Evolutionary conservation across 305 asterid species (phyloP).

Genomic region (Stenogyne calaminthoides): DNA sequence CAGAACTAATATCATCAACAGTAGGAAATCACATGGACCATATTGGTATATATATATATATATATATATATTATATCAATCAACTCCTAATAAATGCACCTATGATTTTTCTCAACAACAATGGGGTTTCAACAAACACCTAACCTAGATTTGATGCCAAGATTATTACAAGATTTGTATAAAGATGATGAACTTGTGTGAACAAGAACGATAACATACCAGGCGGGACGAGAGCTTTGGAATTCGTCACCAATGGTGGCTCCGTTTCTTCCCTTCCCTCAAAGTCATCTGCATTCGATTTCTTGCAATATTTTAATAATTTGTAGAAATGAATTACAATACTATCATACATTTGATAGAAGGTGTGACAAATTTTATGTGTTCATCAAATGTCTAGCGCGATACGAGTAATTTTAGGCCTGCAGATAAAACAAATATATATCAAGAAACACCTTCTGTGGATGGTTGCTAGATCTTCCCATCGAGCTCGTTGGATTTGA

Average conservation of each 20-base stretch:
- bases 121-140: constrained; percentile 2
- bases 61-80: background rate
- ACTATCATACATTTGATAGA: too few species aligned
- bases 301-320: background rate
- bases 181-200: too few species aligned
- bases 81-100: background rate
- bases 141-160: background rate
- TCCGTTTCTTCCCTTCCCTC: constrained; percentile 11
- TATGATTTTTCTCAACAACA: background rate
- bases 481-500: constrained; percentile 41
- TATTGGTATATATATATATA: background rate
- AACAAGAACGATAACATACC: background rate
- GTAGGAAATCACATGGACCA: background rate
- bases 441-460: background rate
- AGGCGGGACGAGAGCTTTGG: background rate
- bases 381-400: background rate
- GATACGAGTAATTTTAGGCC: background rate
- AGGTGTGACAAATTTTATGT: constrained; percentile 14
- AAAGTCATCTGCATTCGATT: constrained; percentile 16
- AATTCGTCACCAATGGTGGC: background rate
- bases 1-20: constrained; percentile 1
- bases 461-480: constrained; percentile 38
- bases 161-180: background rate
- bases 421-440: background rate
- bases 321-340: background rate